phyloP scores from a whole-genome alignment of 176 grass and related monocot species.

The Raddia distichophylla region DNA sequence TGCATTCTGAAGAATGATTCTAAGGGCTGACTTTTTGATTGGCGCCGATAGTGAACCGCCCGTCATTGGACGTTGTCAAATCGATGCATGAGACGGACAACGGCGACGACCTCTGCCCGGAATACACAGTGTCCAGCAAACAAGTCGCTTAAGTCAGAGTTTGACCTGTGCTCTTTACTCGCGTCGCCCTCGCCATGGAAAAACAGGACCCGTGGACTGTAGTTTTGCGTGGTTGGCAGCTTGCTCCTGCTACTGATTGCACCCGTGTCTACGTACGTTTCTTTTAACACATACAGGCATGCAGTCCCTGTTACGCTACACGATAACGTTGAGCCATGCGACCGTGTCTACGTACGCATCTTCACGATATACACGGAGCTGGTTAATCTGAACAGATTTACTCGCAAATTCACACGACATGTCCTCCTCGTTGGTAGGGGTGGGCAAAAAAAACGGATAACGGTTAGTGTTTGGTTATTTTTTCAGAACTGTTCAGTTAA shows the following conservation, averaged over 20 bases:
- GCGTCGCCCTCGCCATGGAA: constrained; percentile 36
- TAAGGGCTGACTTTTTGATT: constrained; percentile 42
- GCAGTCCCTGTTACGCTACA: not conserved
- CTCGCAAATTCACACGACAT: not conserved
- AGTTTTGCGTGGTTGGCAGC: not conserved
- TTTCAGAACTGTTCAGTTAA: no score
- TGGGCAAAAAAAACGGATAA: no score
- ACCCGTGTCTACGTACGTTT: not conserved
- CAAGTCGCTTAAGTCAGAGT: not conserved
- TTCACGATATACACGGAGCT: not conserved
- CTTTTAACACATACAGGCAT: not conserved
- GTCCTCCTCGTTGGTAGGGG: not conserved
- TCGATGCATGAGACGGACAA: constrained; percentile 20
- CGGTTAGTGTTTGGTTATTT: no score
- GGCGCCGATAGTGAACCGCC: constrained; percentile 11
- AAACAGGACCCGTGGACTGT: not conserved
- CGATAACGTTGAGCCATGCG: not conserved
- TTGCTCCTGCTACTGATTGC: not conserved
- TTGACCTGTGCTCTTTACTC: not conserved
- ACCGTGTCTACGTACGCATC: no score
- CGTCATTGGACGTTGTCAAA: constrained; percentile 30
- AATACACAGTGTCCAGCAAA: not conserved
- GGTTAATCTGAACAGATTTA: not conserved
- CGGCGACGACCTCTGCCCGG: constrained; percentile 39
- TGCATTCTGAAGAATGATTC: constrained; percentile 43